Percentiles rank a stretch among this genome's conserved stretches.
These are phyloP conservation scores for Thinopyrum elongatum DNA, from an alignment of 176 grass and related monocot genomes.

Conservation along the genomic window DNA sequence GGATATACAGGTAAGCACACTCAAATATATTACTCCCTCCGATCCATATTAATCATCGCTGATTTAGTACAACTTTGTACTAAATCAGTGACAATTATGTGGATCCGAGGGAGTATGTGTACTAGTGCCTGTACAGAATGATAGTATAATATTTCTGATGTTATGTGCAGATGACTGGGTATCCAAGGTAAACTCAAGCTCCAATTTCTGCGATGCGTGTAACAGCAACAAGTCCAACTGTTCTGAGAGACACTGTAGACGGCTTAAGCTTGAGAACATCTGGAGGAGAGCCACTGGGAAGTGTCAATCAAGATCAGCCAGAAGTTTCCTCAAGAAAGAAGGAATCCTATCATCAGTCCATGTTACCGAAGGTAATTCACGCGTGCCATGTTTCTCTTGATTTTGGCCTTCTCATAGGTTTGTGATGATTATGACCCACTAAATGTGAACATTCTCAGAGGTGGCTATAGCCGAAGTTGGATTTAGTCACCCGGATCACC, in stretches of 20 bases:
- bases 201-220: conserved; percentile 72
- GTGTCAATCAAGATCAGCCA: conserved; percentile 82
- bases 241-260: conserved; percentile 73
- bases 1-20: conserved; percentile 67
- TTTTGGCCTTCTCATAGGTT: conserved; percentile 16
- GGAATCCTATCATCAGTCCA: conserved; percentile 77
- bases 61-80: too few species aligned
- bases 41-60: too few species aligned
- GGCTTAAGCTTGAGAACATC: conserved; percentile 86
- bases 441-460: conserved; percentile 55
- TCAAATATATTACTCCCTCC: background rate
- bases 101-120: too few species aligned
- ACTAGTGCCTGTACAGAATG: background rate
- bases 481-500: conserved; percentile 77
- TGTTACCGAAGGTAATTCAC: conserved; percentile 74
- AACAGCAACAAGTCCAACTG: conserved; percentile 78
- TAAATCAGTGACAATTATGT: too few species aligned
- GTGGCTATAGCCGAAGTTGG: conserved; percentile 88
- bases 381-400: conserved; percentile 9
- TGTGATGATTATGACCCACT: conserved; percentile 20
- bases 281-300: conserved; percentile 75
- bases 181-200: conserved; percentile 67
- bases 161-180: conserved; percentile 69
- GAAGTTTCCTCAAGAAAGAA: conserved; percentile 86
- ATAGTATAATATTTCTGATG: conserved; percentile 22